A percentile compares a stretch with the other conserved stretches of the same genome.
Evolutionary conservation across 495 filamentous ascomycete genomes (phyloP).

Genomic region (Staphylotrichum tortipilum): DNA sequence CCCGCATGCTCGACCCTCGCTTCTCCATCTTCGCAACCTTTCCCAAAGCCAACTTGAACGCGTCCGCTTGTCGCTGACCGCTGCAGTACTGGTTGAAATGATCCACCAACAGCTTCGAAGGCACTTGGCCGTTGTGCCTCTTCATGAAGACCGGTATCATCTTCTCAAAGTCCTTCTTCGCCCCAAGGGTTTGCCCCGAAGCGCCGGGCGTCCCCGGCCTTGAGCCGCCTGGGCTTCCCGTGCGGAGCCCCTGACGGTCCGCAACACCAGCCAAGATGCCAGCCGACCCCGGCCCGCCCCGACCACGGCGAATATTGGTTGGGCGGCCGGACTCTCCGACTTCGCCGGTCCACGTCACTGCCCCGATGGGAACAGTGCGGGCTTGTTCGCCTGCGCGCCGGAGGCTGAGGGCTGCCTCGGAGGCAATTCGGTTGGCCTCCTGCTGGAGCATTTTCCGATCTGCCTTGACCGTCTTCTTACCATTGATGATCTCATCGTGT

Average conservation of each 20-base stretch:
- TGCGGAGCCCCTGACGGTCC: constrained; percentile 40
- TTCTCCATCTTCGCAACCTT: constrained; percentile 43
- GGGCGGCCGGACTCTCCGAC: constrained; percentile 63
- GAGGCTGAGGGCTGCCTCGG: constrained; percentile 64
- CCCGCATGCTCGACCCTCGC: constrained; percentile 32
- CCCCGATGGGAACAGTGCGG: constrained; percentile 63
- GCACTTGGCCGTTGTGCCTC: constrained; percentile 60
- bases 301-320: constrained; percentile 25
- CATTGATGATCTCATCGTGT: constrained; percentile 76
- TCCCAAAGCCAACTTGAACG: constrained; percentile 41
- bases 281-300: constrained; percentile 41
- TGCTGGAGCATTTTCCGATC: constrained; percentile 66
- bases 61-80: constrained; percentile 29
- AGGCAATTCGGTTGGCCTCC: constrained; percentile 75
- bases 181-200: constrained; percentile 20
- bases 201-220: constrained; percentile 21
- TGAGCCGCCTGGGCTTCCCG: constrained; percentile 25
- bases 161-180: constrained; percentile 56
- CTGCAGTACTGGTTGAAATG: constrained; percentile 55
- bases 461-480: constrained; percentile 51
- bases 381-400: constrained; percentile 64
- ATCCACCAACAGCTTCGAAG: constrained; percentile 68
- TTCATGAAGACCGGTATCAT: constrained; percentile 68
- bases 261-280: constrained; percentile 54
- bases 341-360: constrained; percentile 88